These are phyloP conservation scores for Tetragonia tetragonoides DNA, from an alignment of 148 eudicot species.

Conservation along the genomic window DNA sequence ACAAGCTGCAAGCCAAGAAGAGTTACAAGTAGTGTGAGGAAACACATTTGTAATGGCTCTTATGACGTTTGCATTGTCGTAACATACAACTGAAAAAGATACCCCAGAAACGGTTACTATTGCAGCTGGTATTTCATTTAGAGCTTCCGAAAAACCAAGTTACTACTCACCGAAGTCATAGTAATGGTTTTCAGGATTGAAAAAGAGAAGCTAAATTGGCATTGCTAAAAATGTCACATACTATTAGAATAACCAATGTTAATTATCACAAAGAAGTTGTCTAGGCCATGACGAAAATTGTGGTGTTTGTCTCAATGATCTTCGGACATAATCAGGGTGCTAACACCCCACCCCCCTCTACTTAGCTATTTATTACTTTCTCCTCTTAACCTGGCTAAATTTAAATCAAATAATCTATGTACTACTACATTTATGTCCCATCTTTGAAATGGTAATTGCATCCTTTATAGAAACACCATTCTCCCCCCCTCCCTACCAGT, in stretches of 20 bases:
- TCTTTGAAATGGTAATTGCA: background rate
- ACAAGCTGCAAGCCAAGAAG: background rate
- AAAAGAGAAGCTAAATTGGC: background rate
- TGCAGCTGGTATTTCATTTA: background rate
- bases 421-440: background rate
- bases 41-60: background rate
- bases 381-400: background rate
- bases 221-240: background rate
- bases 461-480: background rate
- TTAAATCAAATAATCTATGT: background rate
- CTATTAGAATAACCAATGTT: background rate
- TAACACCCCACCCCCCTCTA: background rate
- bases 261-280: background rate
- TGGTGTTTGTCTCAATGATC: background rate
- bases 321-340: background rate
- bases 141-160: background rate
- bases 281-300: background rate
- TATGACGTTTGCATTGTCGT: constrained; percentile 9
- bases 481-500: background rate
- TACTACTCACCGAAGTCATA: background rate
- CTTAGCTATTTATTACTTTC: no score
- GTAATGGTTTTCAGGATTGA: background rate
- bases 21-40: constrained; percentile 2
- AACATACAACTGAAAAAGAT: background rate
- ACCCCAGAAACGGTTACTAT: background rate